Base-by-base conservation (phyloP, 441 rosid genomes). In the Aleurites moluccanus region DNA sequence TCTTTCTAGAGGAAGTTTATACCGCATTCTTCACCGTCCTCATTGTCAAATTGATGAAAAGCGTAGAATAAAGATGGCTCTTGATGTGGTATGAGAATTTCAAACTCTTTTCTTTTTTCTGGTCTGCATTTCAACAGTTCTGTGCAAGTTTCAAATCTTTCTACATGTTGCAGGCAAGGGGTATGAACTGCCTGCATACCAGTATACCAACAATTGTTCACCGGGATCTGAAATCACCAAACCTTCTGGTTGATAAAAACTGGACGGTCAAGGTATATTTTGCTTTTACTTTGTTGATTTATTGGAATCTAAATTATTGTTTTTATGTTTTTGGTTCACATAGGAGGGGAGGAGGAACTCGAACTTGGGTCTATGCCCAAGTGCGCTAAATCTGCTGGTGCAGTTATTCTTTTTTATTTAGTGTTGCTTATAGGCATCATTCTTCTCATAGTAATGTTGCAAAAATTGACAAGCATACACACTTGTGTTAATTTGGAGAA, bases 151-250 rank as follows among this genome's bases (percentile, higher is more conserved):
- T 56, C 72, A 14, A 69, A 75, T 67, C 49, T 30, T 16, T 44
- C 71, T 42, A 69, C 73, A 45, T 63, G 76, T 75, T 84, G 75
- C 87, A 96, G 99, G 97, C 98, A 64, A 92, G 86, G 84, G 99
- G 99, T 75, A 96, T 96, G 97, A 94, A 92, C 78, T 94, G 97
- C 85, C 87, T 94, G 83, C 98, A 94, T 81, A 75, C 94, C 61
- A 93, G 99, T 84, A 77, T 62, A 70, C 99, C 99, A 9, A 96
- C 98, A 74, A 93, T 96, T 77, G 99, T 96, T 79, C 99, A 96
- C 76, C 89, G 99, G 55, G 99, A 96, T 90, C 77, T 96, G 81
- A 96, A 96, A 85, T 92, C 99, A 65, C 99, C 98, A 45, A 96
- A 96, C 82, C 98, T 96, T 78, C 82, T 96, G 83, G 98, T 93